Percentiles rank a stretch among this genome's conserved stretches.
Conservation (phyloP, 768 basidiomycete genomes). For the Phylloporus rhodoxanthus region DNA sequence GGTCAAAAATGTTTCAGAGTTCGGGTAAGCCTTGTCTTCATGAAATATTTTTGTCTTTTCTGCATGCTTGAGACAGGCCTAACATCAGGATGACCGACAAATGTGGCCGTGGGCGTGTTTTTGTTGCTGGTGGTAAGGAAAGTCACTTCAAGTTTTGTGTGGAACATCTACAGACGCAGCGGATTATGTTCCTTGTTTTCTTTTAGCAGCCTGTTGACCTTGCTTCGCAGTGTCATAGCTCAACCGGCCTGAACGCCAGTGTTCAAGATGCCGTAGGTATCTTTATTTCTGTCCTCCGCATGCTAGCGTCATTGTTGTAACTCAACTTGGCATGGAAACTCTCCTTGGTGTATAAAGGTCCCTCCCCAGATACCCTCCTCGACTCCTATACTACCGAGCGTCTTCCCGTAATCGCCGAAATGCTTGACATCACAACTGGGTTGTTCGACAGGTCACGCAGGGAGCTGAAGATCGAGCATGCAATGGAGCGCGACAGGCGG, state of each 20-base stretch:
- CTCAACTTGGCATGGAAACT: slow-evolving; percentile 44
- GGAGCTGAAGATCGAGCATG: background rate
- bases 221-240: slow-evolving; percentile 17
- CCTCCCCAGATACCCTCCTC: slow-evolving; percentile 34
- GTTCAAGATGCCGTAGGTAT: slow-evolving; percentile 36
- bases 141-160: background rate
- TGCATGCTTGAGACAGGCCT: slow-evolving; percentile 27
- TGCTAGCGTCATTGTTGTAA: slow-evolving; percentile 13
- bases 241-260: slow-evolving; percentile 31
- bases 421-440: slow-evolving; percentile 35
- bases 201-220: background rate
- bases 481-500: slow-evolving; percentile 2
- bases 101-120: slow-evolving; percentile 40
- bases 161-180: slow-evolving; percentile 37
- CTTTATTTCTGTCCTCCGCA: background rate
- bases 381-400: slow-evolving; percentile 41
- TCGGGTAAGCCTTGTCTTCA: slow-evolving; percentile 21
- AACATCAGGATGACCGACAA: slow-evolving; percentile 45
- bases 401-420: slow-evolving; percentile 40
- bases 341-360: slow-evolving; percentile 35
- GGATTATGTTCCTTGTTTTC: slow-evolving; percentile 24
- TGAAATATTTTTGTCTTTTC: background rate
- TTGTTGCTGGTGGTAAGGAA: slow-evolving; percentile 39
- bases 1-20: slow-evolving; percentile 28
- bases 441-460: slow-evolving; percentile 5